A percentile compares a stretch with the other conserved stretches of the same genome.
Conservation (phyloP, 2,329 filamentous ascomycete genomes). For the Lizonia empirigonia region DNA sequence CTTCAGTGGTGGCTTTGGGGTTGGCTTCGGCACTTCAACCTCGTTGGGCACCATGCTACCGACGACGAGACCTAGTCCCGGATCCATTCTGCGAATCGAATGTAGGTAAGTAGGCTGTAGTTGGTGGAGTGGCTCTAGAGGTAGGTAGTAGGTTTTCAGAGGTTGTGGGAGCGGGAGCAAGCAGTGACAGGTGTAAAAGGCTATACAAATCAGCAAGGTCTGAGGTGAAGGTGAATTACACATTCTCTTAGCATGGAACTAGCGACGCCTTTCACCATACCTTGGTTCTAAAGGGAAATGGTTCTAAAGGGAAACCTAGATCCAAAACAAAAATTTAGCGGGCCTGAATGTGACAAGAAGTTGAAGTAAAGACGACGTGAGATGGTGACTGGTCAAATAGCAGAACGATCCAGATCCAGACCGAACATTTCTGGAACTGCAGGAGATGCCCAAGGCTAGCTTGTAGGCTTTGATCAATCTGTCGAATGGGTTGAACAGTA, state of each 20-base stretch:
- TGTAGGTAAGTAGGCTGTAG: neutral
- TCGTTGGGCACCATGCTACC: neutral
- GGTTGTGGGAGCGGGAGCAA: neutral
- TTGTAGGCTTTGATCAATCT: neutral
- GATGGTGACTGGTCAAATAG: neutral
- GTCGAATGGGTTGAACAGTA: neutral
- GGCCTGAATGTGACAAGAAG: too few relatives aligned
- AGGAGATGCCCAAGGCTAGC: neutral
- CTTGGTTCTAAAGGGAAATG: too few relatives aligned
- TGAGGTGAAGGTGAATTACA: slow-evolving; percentile 4
- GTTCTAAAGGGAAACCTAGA: too few relatives aligned
- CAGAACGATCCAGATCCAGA: neutral
- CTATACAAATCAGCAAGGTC: neutral
- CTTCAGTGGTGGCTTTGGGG: neutral
- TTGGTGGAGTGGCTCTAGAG: neutral
- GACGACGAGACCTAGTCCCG: slow-evolving; percentile 4
- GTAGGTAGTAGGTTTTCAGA: neutral
- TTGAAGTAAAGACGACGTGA: too few relatives aligned
- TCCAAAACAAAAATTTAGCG: too few relatives aligned
- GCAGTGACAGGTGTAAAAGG: too few relatives aligned
- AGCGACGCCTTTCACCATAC: neutral
- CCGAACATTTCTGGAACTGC: neutral
- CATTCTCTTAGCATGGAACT: neutral
- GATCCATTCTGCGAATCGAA: slow-evolving; percentile 3
- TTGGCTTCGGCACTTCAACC: neutral